phyloP scores from a whole-genome alignment of 495 filamentous ascomycete genomes.

The Neurospora hispaniola region DNA sequence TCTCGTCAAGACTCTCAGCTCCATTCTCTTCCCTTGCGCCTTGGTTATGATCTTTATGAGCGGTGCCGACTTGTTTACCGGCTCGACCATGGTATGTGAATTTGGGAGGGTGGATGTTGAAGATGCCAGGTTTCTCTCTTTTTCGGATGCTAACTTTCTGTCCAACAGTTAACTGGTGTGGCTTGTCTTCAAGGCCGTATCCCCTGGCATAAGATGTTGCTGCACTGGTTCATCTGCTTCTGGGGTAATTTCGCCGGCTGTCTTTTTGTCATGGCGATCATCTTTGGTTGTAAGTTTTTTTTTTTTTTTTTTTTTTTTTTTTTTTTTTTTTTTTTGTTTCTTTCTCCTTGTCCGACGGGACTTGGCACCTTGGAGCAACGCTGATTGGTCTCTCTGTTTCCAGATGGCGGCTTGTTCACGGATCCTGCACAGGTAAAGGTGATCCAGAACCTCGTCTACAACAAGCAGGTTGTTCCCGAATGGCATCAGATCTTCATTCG shows the following conservation, averaged over 20 bases:
- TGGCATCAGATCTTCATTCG: constrained; percentile 53
- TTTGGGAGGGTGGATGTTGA: not conserved
- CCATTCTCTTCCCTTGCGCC: constrained; percentile 48
- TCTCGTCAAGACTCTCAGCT: constrained; percentile 44
- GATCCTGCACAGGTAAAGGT: constrained; percentile 36
- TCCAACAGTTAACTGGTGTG: constrained; percentile 40
- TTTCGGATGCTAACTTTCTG: not conserved
- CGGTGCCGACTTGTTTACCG: constrained; percentile 49
- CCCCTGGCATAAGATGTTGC: constrained; percentile 36
- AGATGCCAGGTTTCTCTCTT: not conserved
- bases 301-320: not conserved
- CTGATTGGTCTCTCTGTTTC: not conserved
- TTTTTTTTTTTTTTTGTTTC: constrained; percentile 5
- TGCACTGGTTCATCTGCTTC: constrained; percentile 49
- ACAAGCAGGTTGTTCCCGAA: constrained; percentile 44
- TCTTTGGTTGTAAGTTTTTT: constrained; percentile 42
- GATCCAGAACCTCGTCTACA: constrained; percentile 30
- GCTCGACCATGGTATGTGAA: constrained; percentile 43
- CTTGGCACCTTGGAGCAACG: not conserved
- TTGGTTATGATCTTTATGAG: constrained; percentile 50
- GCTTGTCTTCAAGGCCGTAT: constrained; percentile 43
- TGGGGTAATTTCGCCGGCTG: constrained; percentile 50
- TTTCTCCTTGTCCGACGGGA: not conserved
- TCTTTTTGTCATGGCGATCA: constrained; percentile 47
- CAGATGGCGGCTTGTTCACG: constrained; percentile 49